These are phyloP conservation scores for Carex sylvatica DNA, from an alignment of 202 grass and related monocot genomes.

Conservation along the genomic window DNA sequence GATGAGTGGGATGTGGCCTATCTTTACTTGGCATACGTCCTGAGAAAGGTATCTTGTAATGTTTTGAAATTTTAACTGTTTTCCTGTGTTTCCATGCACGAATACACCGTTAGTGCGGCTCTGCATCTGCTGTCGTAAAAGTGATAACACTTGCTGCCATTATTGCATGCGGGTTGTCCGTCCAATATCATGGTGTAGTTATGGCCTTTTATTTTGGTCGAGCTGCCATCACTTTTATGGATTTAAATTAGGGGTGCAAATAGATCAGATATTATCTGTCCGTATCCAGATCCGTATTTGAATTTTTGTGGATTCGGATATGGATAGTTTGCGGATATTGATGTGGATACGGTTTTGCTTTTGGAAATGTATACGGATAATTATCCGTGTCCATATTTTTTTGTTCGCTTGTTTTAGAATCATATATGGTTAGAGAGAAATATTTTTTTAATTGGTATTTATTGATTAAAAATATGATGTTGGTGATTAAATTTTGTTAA, in stretches of 20 bases:
- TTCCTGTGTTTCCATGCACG: not conserved
- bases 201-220: not conserved
- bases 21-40: slow-evolving; percentile 84
- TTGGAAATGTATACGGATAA: too few relatives aligned
- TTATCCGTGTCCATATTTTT: too few relatives aligned
- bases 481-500: too few relatives aligned
- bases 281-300: too few relatives aligned
- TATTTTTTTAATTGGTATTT: too few relatives aligned
- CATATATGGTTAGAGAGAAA: too few relatives aligned
- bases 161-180: not conserved
- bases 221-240: not conserved
- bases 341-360: too few relatives aligned
- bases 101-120: not conserved
- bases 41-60: slow-evolving; percentile 59
- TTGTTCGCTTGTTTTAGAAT: too few relatives aligned
- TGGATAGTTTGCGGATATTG: too few relatives aligned
- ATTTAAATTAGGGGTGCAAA: not conserved
- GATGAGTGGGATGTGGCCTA: slow-evolving; percentile 96
- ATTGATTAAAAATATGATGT: too few relatives aligned
- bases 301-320: too few relatives aligned
- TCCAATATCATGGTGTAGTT: not conserved
- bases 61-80: not conserved
- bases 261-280: too few relatives aligned
- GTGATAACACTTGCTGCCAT: not conserved
- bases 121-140: not conserved